These are phyloP conservation scores for Mycena indigotica DNA, from an alignment of 768 basidiomycete species.

Conservation along the genomic window DNA sequence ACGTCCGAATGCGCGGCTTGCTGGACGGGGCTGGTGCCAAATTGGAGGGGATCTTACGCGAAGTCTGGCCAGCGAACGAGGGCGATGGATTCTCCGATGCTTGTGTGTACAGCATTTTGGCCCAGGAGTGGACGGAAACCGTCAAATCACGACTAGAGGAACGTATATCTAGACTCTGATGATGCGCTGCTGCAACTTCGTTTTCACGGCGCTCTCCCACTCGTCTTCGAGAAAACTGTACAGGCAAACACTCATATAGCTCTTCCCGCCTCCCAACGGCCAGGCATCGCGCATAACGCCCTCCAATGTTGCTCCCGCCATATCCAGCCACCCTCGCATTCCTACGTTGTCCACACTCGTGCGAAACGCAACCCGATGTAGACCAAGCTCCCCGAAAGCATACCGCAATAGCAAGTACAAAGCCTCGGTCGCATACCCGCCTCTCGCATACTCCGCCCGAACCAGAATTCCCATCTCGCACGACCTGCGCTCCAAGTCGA, in stretches of 20 bases:
- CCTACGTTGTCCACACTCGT: conserved; percentile 44
- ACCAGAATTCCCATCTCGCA: conserved; percentile 49
- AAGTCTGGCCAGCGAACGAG: neutral
- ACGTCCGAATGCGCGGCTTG: neutral
- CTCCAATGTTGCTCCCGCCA: conserved; percentile 41
- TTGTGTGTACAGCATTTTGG: neutral
- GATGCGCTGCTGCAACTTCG: conserved; percentile 10
- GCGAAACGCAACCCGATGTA: conserved; percentile 46
- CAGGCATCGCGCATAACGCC: conserved; percentile 40
- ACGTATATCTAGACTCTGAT: neutral
- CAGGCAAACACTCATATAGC: conserved; percentile 39
- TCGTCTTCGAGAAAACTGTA: conserved; percentile 49
- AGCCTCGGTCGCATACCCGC: conserved; percentile 46
- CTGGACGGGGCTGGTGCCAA: neutral
- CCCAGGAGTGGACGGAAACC: neutral
- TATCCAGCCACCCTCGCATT: conserved; percentile 52
- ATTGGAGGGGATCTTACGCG: neutral
- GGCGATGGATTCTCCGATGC: neutral
- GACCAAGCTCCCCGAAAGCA: conserved; percentile 42
- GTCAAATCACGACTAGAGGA: neutral
- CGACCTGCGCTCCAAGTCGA: conserved; percentile 35
- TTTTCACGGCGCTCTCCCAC: conserved; percentile 39
- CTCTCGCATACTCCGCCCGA: conserved; percentile 39
- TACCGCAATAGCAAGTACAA: conserved; percentile 44
- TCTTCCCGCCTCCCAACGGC: conserved; percentile 39